Evolutionary conservation across 1,139 yeast genomes (phyloP).

Genomic region (Fermentozyma sake): DNA sequence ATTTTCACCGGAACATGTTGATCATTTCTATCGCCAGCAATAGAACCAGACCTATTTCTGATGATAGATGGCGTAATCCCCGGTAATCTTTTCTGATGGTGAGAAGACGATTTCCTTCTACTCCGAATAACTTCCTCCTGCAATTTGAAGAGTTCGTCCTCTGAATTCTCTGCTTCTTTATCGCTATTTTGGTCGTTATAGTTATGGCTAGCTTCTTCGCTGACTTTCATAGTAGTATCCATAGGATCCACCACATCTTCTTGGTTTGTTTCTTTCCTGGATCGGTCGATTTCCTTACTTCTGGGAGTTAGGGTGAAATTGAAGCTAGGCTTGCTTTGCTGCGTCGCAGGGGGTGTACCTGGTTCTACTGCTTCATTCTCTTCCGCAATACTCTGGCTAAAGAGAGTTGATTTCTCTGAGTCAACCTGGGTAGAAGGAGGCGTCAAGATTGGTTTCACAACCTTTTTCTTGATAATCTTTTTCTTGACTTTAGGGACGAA

Average conservation of each 20-base stretch:
- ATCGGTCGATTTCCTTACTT: conserved; percentile 3
- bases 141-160: conserved; percentile 30
- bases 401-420: conserved; percentile 1
- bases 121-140: conserved; percentile 14
- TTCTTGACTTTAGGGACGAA: conserved; percentile 39
- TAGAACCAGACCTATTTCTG: conserved; percentile 28
- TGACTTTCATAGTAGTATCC: conserved; percentile 14
- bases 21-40: conserved; percentile 14
- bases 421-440: conserved; percentile 24
- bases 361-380: conserved; percentile 2
- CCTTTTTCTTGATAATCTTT: conserved; percentile 21
- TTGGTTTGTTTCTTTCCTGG: conserved; percentile 3
- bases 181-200: not conserved
- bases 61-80: conserved; percentile 28
- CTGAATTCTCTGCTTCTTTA: conserved; percentile 12
- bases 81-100: conserved; percentile 28
- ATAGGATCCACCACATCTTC: conserved; percentile 30
- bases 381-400: conserved; percentile 1
- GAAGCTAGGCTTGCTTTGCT: conserved; percentile 1
- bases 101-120: conserved; percentile 27
- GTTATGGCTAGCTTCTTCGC: conserved; percentile 6
- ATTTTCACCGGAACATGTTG: conserved; percentile 29
- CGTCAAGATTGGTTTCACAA: conserved; percentile 16
- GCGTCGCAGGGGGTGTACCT: conserved; percentile 10
- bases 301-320: conserved; percentile 1